Percentiles rank a stretch among this genome's conserved stretches.
phyloP scores from a whole-genome alignment of 2,329 filamentous ascomycete species.

The Davidsoniella australis region DNA sequence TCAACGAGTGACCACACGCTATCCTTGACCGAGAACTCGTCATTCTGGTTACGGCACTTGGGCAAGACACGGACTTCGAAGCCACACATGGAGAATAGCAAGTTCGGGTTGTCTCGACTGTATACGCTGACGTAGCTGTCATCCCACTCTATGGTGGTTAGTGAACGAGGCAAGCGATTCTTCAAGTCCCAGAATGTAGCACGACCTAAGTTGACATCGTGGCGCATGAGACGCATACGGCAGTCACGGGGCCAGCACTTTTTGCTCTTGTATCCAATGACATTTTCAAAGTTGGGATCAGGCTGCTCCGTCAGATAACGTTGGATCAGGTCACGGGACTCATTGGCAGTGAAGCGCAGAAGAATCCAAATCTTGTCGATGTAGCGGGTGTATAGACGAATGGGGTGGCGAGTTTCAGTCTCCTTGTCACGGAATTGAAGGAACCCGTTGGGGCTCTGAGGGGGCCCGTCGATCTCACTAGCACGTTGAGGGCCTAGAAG shows the following conservation, averaged over 20 bases:
- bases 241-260: constrained; percentile 98
- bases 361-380: constrained; percentile 99
- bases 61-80: constrained; percentile 94
- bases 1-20: constrained; percentile 96
- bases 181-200: constrained; percentile 99
- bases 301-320: constrained; percentile 95
- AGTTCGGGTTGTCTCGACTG: constrained; percentile 90
- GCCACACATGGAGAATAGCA: constrained; percentile 94
- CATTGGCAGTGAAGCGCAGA: constrained; percentile 81
- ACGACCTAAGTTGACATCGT: constrained; percentile 92
- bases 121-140: constrained; percentile 97
- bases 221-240: constrained; percentile 93
- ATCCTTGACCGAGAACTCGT: constrained; percentile 94
- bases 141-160: constrained; percentile 98
- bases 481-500: constrained; percentile 85
- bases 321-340: constrained; percentile 89
- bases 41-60: constrained; percentile 85
- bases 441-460: constrained; percentile 91
- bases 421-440: constrained; percentile 88
- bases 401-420: constrained; percentile 84
- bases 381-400: constrained; percentile 92
- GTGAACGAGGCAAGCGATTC: constrained; percentile 81
- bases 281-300: constrained; percentile 97
- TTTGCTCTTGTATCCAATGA: constrained; percentile 97
- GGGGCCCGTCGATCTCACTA: constrained; percentile 92